Percentiles rank a stretch among this genome's conserved stretches.
Evolutionary conservation across 345 rosid genomes (phyloP).

Genomic region (Gossypium mustelinum): DNA sequence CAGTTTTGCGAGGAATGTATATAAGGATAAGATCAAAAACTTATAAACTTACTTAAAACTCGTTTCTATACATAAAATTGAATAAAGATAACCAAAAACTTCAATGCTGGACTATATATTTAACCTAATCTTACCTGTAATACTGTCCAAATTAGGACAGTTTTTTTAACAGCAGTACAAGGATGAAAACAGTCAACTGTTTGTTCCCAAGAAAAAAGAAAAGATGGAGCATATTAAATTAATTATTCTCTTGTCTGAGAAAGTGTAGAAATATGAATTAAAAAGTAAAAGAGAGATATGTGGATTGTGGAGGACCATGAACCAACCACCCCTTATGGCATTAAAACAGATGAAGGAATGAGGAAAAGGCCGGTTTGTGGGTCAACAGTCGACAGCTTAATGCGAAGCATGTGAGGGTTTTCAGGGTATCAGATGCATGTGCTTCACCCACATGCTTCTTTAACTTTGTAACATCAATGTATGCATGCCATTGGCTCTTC

Average conservation of each 20-base stretch:
- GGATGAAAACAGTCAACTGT: neutral
- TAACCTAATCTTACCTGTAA: neutral
- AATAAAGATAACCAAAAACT: no score
- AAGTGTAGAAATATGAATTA: neutral
- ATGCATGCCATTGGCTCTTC: neutral
- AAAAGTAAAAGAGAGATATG: neutral
- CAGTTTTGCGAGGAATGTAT: no score
- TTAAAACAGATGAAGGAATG: neutral
- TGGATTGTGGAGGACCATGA: constrained; percentile 5
- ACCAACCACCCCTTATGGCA: neutral
- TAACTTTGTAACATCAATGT: neutral
- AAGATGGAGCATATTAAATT: neutral
- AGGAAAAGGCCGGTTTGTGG: neutral
- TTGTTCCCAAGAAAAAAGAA: neutral
- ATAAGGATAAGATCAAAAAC: no score
- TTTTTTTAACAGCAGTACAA: neutral
- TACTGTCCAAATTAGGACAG: neutral
- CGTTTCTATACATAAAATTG: no score
- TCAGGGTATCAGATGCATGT: constrained; percentile 6
- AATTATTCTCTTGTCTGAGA: neutral
- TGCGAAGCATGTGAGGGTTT: constrained; percentile 5
- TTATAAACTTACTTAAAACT: no score
- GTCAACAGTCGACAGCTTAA: neutral
- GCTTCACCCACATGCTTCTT: constrained; percentile 7
- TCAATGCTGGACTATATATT: neutral